Conservation (phyloP, 2,329 filamentous ascomycete genomes). For the Phyllosticta paracitricarpa region DNA sequence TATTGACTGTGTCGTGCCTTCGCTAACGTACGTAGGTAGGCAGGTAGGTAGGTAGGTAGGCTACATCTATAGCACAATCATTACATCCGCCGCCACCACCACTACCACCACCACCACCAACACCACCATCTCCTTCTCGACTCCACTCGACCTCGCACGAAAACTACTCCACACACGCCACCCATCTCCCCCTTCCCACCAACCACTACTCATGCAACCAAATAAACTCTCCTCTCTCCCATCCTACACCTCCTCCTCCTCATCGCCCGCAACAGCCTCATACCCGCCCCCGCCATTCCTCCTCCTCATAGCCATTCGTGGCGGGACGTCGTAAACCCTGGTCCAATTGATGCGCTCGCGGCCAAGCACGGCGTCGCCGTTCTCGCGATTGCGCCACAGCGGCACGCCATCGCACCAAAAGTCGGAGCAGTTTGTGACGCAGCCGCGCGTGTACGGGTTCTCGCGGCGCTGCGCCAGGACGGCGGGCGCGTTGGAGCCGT, state of each 20-base stretch:
- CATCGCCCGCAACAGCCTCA: slow-evolving; percentile 11
- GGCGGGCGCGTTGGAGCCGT: slow-evolving; percentile 52
- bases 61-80: not conserved
- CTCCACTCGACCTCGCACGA: not conserved
- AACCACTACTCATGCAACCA: not conserved
- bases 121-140: not conserved
- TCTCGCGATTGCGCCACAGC: slow-evolving; percentile 64
- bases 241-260: not conserved
- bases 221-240: too few species aligned
- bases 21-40: too few species aligned
- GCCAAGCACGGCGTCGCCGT: slow-evolving; percentile 64
- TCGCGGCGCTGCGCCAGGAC: slow-evolving; percentile 40
- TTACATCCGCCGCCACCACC: not conserved
- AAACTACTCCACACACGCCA: not conserved
- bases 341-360: slow-evolving; percentile 80
- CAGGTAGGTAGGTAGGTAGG: not conserved
- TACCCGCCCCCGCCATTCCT: slow-evolving; percentile 4
- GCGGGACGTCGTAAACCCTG: slow-evolving; percentile 76
- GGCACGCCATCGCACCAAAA: slow-evolving; percentile 92
- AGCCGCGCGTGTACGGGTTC: slow-evolving; percentile 79
- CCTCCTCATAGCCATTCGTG: slow-evolving; percentile 48
- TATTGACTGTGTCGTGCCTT: too few species aligned
- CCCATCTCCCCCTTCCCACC: not conserved
- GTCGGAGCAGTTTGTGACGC: slow-evolving; percentile 83
- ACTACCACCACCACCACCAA: not conserved